phyloP scores from a whole-genome alignment of 805 yeast genomes.

The Ogataea nakhonphanomensis region DNA sequence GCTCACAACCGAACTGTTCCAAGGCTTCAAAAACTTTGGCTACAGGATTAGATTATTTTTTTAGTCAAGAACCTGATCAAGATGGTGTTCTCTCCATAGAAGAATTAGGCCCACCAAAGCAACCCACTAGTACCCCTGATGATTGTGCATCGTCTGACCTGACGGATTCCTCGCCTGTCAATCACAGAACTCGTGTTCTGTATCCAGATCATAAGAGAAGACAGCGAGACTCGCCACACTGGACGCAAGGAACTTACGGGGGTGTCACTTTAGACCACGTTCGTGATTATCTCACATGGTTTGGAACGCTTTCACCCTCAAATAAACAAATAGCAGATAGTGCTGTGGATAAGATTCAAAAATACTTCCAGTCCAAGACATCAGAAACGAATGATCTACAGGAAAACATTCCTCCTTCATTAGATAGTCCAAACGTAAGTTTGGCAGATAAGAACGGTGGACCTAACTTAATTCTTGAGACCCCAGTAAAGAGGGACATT shows the following conservation, averaged over 20 bases:
- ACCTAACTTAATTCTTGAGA: not conserved
- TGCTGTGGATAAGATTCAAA: conserved; percentile 8
- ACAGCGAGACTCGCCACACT: conserved; percentile 19
- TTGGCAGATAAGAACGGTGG: not conserved
- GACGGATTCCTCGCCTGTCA: conserved; percentile 16
- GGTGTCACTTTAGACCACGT: conserved; percentile 19
- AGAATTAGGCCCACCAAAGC: not conserved
- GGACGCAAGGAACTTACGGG: conserved; percentile 17
- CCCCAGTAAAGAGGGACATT: conserved; percentile 1
- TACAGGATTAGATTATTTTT: conserved; percentile 17
- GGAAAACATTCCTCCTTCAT: not conserved
- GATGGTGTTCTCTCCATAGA: conserved; percentile 10
- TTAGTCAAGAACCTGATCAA: conserved; percentile 14
- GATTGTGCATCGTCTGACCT: not conserved
- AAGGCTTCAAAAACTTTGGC: conserved; percentile 12
- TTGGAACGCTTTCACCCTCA: conserved; percentile 13
- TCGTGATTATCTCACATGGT: conserved; percentile 18
- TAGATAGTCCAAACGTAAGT: not conserved
- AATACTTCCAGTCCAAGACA: conserved; percentile 9
- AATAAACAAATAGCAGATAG: conserved; percentile 10
- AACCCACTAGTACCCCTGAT: conserved; percentile 1
- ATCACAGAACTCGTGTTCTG: conserved; percentile 17
- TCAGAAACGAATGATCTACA: not conserved
- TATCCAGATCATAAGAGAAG: conserved; percentile 17
- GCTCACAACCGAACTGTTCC: conserved; percentile 5